phyloP scores from a whole-genome alignment of 2,329 filamentous ascomycete species.

The Tolypocladium sp. region DNA sequence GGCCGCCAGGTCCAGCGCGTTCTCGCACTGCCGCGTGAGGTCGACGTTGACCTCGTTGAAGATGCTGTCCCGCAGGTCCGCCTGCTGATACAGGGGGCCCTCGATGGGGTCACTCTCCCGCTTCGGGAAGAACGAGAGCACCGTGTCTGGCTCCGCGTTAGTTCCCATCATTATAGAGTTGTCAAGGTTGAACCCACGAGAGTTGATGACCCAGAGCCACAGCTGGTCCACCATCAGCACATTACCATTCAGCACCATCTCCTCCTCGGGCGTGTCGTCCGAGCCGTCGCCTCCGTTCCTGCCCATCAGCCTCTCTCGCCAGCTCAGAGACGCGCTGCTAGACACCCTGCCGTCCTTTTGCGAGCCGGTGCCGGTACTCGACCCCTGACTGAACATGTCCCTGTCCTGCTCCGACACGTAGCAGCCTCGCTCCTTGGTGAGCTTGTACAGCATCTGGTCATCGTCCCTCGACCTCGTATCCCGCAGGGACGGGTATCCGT shows the following conservation, averaged over 20 bases:
- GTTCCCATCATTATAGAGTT: not conserved
- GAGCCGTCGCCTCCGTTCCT: slow-evolving; percentile 7
- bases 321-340: slow-evolving; percentile 12
- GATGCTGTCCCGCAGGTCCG: slow-evolving; percentile 53
- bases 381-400: slow-evolving; percentile 17
- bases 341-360: slow-evolving; percentile 15
- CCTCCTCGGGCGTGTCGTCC: slow-evolving; percentile 18
- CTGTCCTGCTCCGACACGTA: slow-evolving; percentile 10
- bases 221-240: slow-evolving; percentile 60
- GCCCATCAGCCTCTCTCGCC: slow-evolving; percentile 13
- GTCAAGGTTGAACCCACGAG: slow-evolving; percentile 29
- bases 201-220: slow-evolving; percentile 52
- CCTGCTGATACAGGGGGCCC: slow-evolving; percentile 47
- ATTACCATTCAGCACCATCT: slow-evolving; percentile 41
- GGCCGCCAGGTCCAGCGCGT: slow-evolving; percentile 51
- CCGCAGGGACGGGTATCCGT: slow-evolving; percentile 50
- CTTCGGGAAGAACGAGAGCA: slow-evolving; percentile 46
- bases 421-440: slow-evolving; percentile 40
- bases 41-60: slow-evolving; percentile 60
- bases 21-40: slow-evolving; percentile 51
- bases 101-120: slow-evolving; percentile 45
- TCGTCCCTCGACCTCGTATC: slow-evolving; percentile 54
- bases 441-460: slow-evolving; percentile 60
- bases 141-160: slow-evolving; percentile 28
- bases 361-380: slow-evolving; percentile 16